Evolutionary conservation across 768 basidiomycete genomes (phyloP).

Genomic region (Lyophyllum shimeji): DNA sequence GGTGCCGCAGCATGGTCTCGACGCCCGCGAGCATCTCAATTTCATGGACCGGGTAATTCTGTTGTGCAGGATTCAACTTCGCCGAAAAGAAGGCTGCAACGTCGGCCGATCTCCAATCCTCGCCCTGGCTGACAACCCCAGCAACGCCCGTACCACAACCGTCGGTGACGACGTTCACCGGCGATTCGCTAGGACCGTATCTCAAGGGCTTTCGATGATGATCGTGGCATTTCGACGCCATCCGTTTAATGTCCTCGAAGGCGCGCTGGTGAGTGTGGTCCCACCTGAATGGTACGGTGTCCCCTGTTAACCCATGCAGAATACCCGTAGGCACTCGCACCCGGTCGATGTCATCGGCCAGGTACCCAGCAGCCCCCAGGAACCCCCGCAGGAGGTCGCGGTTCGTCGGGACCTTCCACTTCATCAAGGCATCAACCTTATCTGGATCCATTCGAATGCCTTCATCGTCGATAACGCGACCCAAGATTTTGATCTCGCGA

Average conservation of each 20-base stretch:
- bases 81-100: background rate
- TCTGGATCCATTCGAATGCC: background rate
- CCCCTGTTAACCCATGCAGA: slow-evolving; percentile 15
- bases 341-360: slow-evolving; percentile 19
- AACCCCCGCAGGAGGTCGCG: slow-evolving; percentile 26
- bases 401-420: slow-evolving; percentile 18
- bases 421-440: background rate
- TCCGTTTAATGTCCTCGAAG: slow-evolving; percentile 20
- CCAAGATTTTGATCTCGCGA: slow-evolving; percentile 24
- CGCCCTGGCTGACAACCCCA: background rate
- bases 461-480: background rate
- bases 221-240: slow-evolving; percentile 10
- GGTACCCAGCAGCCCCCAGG: slow-evolving; percentile 31
- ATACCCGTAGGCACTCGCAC: slow-evolving; percentile 26
- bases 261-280: background rate
- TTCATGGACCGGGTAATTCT: background rate
- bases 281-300: slow-evolving; percentile 11
- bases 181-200: background rate
- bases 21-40: background rate
- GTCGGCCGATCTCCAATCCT: background rate
- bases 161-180: background rate
- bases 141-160: background rate
- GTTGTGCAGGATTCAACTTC: slow-evolving; percentile 1
- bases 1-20: background rate
- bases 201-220: background rate